phyloP scores from a whole-genome alignment of 2,329 filamentous ascomycete species.

The Xylariaceae sp. region DNA sequence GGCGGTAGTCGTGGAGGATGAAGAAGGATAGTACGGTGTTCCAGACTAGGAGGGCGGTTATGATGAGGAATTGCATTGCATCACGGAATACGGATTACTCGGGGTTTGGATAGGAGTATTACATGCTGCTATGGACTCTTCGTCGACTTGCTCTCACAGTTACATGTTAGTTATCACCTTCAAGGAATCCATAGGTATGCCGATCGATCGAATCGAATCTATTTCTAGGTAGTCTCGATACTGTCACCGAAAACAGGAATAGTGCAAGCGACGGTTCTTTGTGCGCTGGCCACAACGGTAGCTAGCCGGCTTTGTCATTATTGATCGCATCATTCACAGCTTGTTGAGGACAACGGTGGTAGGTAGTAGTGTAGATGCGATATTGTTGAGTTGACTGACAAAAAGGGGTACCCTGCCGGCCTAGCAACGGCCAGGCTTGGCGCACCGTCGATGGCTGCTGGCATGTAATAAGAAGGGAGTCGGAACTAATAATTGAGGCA shows the following conservation, averaged over 20 bases:
- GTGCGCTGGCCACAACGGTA: background rate
- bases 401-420: too few species aligned
- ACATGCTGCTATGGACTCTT: too few species aligned
- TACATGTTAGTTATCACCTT: background rate
- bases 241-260: conserved; percentile 6
- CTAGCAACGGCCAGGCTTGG: too few species aligned
- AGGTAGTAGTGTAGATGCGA: too few species aligned
- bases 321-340: too few species aligned
- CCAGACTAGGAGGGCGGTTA: conserved; percentile 21
- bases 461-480: too few species aligned
- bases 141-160: background rate
- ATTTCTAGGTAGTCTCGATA: background rate
- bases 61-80: conserved; percentile 22
- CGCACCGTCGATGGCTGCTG: too few species aligned
- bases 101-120: too few species aligned
- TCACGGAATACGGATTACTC: accelerated
- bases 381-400: too few species aligned
- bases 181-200: background rate
- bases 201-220: background rate
- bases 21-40: conserved; percentile 21
- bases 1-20: conserved; percentile 19
- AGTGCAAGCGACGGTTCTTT: background rate
- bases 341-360: too few species aligned
- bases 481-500: too few species aligned
- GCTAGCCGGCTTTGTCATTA: too few species aligned